phyloP scores from a whole-genome alignment of 1,284 basidiomycete species.

The Cutaneotrichosporon spelunceum region DNA sequence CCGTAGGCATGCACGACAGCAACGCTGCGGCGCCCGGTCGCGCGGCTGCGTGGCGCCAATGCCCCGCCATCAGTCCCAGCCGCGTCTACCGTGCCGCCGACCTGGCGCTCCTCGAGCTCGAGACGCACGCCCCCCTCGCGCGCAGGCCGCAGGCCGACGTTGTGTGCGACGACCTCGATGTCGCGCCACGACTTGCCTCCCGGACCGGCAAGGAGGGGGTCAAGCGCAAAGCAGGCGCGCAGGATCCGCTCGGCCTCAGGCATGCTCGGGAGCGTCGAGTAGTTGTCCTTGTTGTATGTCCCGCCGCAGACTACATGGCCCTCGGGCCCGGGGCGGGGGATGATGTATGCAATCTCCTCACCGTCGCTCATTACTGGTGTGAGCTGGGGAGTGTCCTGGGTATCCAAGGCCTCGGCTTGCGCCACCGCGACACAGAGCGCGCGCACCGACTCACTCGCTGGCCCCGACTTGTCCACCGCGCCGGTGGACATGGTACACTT shows the following conservation, averaged over 20 bases:
- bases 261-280: slow-evolving; percentile 38
- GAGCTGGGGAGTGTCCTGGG: too few species aligned
- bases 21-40: slow-evolving; percentile 53
- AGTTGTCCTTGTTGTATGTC: slow-evolving; percentile 40
- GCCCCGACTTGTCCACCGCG: background rate
- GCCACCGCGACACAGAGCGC: slow-evolving; percentile 3
- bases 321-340: slow-evolving; percentile 51
- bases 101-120: slow-evolving; percentile 58
- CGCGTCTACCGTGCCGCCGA: slow-evolving; percentile 40
- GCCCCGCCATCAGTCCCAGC: slow-evolving; percentile 33
- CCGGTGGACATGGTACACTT: slow-evolving; percentile 27
- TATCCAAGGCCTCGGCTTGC: background rate
- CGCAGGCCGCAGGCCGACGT: slow-evolving; percentile 68
- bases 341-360: slow-evolving; percentile 45
- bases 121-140: slow-evolving; percentile 66
- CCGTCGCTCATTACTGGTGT: background rate
- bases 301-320: slow-evolving; percentile 49
- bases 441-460: slow-evolving; percentile 7
- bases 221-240: slow-evolving; percentile 43
- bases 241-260: slow-evolving; percentile 48
- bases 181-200: slow-evolving; percentile 43
- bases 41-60: too few species aligned
- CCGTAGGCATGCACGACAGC: slow-evolving; percentile 68
- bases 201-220: slow-evolving; percentile 45
- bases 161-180: slow-evolving; percentile 59